Evolutionary conservation across 345 rosid genomes (phyloP).

Genomic region (Rhizophora mangle): DNA sequence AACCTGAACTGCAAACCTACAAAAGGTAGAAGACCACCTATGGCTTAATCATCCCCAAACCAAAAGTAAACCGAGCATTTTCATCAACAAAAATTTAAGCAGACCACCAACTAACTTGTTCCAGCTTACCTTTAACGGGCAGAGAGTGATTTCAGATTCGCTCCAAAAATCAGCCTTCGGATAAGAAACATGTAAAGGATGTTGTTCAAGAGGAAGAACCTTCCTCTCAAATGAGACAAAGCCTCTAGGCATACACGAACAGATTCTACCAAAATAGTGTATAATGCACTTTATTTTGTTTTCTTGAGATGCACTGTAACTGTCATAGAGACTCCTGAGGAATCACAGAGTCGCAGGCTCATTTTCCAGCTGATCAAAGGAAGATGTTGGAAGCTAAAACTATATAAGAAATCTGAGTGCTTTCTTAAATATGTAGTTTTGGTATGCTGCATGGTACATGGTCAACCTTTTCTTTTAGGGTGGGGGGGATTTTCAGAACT

Average conservation of each 20-base stretch:
- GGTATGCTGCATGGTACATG: no score
- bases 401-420: no score
- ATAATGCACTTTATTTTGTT: constrained; percentile 67
- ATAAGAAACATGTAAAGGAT: constrained; percentile 27
- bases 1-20: constrained; percentile 58
- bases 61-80: constrained; percentile 7
- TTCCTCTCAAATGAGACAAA: constrained; percentile 83
- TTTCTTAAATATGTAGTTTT: no score
- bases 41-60: neutral
- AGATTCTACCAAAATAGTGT: constrained; percentile 79
- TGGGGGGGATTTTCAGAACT: no score
- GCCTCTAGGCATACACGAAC: constrained; percentile 55
- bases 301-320: constrained; percentile 64
- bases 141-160: constrained; percentile 56
- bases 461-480: no score
- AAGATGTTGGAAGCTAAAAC: no score
- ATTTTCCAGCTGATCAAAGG: neutral
- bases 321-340: constrained; percentile 65
- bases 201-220: constrained; percentile 49
- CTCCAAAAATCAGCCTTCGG: constrained; percentile 67
- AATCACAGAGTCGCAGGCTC: constrained; percentile 12
- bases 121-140: constrained; percentile 64
- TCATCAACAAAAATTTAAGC: neutral
- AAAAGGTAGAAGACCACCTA: neutral
- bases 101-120: neutral